phyloP scores from a whole-genome alignment of 2,329 filamentous ascomycete species.

The Sarocladiaceae sp. region DNA sequence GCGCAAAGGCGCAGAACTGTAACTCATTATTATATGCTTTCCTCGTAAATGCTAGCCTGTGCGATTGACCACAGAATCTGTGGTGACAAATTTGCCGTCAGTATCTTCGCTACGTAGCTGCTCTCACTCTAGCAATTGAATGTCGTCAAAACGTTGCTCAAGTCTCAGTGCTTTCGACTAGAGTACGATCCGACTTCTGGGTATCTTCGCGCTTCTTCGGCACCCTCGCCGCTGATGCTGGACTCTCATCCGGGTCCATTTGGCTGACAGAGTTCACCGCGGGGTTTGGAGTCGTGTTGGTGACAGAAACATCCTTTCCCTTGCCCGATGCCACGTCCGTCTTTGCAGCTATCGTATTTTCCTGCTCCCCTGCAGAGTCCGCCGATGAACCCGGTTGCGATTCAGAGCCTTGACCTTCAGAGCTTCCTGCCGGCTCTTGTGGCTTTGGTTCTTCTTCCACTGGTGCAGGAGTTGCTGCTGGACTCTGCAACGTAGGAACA shows the following conservation, averaged over 20 bases:
- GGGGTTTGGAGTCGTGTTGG: neutral
- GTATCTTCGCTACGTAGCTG: too few species aligned
- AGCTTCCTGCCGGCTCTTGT: conserved; percentile 11
- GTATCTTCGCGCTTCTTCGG: conserved; percentile 13
- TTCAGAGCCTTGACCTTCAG: conserved; percentile 13
- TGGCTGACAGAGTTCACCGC: neutral
- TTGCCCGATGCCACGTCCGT: too few species aligned
- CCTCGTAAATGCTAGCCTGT: too few species aligned
- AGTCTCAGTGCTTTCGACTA: conserved; percentile 7
- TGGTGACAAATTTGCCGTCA: too few species aligned
- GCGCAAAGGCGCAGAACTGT: too few species aligned
- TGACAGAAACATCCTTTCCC: neutral
- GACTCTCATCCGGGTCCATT: conserved; percentile 15
- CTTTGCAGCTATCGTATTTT: too few species aligned
- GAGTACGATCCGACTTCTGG: conserved; percentile 6
- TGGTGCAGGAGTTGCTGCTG: conserved; percentile 1
- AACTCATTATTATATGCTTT: too few species aligned
- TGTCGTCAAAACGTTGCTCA: too few species aligned
- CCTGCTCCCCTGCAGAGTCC: neutral
- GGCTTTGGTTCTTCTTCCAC: neutral
- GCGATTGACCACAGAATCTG: too few species aligned
- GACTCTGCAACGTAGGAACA: neutral
- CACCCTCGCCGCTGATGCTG: conserved; percentile 13
- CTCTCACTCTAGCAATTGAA: too few species aligned
- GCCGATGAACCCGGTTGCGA: neutral